A percentile compares a stretch with the other conserved stretches of the same genome.
Conservation (phyloP, 148 eudicot species). For the Rhododendron griersonianum region DNA sequence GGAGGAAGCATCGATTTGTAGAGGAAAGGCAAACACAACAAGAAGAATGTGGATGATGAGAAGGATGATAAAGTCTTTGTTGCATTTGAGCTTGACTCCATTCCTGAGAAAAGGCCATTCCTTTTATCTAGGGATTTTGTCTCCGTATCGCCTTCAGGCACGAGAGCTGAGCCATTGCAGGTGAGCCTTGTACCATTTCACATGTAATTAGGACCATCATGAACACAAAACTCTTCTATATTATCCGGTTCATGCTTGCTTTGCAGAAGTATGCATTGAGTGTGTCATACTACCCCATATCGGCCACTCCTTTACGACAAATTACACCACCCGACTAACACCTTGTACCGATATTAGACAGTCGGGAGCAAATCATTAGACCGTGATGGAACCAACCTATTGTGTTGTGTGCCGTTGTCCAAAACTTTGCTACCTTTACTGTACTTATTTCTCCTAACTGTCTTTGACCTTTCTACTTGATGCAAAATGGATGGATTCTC, state of each 20-base stretch:
- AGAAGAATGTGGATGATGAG: not conserved
- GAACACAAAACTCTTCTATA: not conserved
- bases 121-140: slow-evolving; percentile 24
- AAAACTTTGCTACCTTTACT: not conserved
- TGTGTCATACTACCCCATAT: not conserved
- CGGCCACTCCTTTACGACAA: not conserved
- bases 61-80: slow-evolving; percentile 23
- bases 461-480: not conserved
- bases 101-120: slow-evolving; percentile 20
- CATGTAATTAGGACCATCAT: not conserved
- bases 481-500: not conserved
- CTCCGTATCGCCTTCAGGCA: slow-evolving; percentile 7
- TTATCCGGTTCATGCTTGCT: not conserved
- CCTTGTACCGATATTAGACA: not conserved
- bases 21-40: slow-evolving; percentile 6
- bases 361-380: not conserved
- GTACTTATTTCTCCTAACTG: not conserved
- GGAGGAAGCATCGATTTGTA: slow-evolving; percentile 16
- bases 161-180: slow-evolving; percentile 7
- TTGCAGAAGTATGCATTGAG: not conserved
- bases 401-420: not conserved
- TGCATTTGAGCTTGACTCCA: slow-evolving; percentile 16
- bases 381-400: not conserved
- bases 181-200: not conserved
- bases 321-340: not conserved